Percentiles rank a stretch among this genome's conserved stretches.
Conservation (phyloP, 768 basidiomycete genomes). For the Pisolithus tinctorius region DNA sequence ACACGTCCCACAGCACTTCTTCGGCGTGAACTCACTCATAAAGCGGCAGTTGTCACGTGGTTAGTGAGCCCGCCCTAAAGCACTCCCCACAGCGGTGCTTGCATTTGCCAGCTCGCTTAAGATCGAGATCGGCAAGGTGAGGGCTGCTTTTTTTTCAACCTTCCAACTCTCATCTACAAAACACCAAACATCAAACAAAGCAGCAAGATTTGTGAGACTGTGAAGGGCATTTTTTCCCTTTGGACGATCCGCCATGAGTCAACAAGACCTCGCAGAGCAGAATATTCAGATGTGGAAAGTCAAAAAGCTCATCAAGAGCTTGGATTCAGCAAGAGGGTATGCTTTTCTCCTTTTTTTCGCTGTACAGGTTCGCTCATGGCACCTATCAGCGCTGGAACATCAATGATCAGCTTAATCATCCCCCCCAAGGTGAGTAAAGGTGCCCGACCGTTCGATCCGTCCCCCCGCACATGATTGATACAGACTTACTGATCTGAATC, state of each 20-base stretch:
- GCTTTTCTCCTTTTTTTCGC: constrained; percentile 1
- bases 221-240: constrained; percentile 5
- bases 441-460: constrained; percentile 3
- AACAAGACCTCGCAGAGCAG: constrained; percentile 78
- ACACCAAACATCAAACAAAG: background rate
- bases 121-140: background rate
- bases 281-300: constrained; percentile 99
- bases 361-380: constrained; percentile 15
- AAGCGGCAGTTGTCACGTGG: background rate
- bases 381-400: constrained; percentile 75
- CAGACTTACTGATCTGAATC: background rate
- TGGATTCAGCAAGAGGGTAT: constrained; percentile 69
- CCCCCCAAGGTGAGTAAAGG: constrained; percentile 71
- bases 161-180: background rate
- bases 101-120: constrained; percentile 4
- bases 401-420: constrained; percentile 97
- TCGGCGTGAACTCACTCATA: constrained; percentile 5
- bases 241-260: constrained; percentile 55
- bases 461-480: background rate
- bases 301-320: constrained; percentile 98
- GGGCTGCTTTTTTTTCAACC: background rate
- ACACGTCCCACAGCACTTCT: background rate
- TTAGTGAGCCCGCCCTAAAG: constrained; percentile 17
- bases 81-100: background rate
- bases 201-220: background rate